Evolutionary conservation across 2,329 filamentous ascomycete genomes (phyloP).

Genomic region (Trichoderma endophyticum): DNA sequence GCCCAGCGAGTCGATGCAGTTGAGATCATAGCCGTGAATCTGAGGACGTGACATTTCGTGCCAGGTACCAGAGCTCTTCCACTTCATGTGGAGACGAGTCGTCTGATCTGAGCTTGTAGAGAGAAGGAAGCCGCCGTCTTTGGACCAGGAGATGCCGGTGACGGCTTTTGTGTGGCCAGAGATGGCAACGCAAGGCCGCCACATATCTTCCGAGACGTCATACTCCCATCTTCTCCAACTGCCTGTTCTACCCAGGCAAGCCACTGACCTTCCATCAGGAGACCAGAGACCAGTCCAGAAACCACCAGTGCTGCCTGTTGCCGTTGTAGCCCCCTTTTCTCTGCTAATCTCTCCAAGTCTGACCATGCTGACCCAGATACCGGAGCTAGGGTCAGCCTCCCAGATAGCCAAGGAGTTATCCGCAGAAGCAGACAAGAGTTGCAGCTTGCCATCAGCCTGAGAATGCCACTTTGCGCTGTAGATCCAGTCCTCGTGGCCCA

Average conservation of each 20-base stretch:
- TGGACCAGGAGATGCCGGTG: constrained; percentile 80
- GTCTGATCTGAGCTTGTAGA: constrained; percentile 93
- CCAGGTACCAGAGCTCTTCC: constrained; percentile 70
- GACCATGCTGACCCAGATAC: constrained; percentile 85
- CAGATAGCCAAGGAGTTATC: constrained; percentile 94
- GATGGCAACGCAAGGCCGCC: constrained; percentile 73
- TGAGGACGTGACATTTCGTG: constrained; percentile 94
- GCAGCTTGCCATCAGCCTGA: constrained; percentile 51
- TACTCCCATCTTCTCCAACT: constrained; percentile 88
- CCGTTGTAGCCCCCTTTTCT: constrained; percentile 93
- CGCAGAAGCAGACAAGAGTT: constrained; percentile 84
- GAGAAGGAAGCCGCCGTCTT: constrained; percentile 76
- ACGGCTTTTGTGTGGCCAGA: constrained; percentile 82
- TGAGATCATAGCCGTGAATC: constrained; percentile 97
- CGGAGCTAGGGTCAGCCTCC: constrained; percentile 78
- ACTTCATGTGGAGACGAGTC: constrained; percentile 78
- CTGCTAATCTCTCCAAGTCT: constrained; percentile 90
- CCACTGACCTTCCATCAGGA: constrained; percentile 69
- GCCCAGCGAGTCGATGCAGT: constrained; percentile 80
- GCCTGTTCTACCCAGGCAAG: constrained; percentile 83
- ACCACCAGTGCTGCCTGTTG: constrained; percentile 90
- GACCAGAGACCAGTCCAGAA: constrained; percentile 97
- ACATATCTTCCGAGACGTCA: constrained; percentile 58
- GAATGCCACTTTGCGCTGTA: constrained; percentile 79
- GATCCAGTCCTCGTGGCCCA: constrained; percentile 98